Evolutionary conservation across 192 early-diverging fungal species (phyloP), one percentile per base, ranked within the genome.

Genomic region (Entomortierella parvispora): DNA sequence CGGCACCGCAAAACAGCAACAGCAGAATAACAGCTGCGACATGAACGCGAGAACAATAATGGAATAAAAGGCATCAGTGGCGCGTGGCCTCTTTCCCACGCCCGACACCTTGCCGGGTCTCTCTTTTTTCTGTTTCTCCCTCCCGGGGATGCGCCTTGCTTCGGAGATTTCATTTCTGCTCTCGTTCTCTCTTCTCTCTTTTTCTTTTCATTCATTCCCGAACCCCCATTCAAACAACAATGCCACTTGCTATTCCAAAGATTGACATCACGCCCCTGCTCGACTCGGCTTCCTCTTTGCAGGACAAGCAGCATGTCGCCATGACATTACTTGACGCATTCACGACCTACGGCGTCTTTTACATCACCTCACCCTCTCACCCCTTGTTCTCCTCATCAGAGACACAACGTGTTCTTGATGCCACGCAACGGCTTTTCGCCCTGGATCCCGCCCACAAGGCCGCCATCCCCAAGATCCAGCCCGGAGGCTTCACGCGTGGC

Each of bases 401-500:
- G 15, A 60, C 52, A 6, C 3, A 20, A 32, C 5, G 63, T 10
- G 65, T 82, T 23, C 53, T 79, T 4, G 62, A 79, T 14, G 60
- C 72, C 31, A 54, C 75, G 40, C 60, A 51, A 6, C 54, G 65
- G 12, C 63, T 84, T 29, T 84, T 84, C 44, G 66, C 48, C n/a
- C 63, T 84, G 9, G 65, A 81, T 43, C 17, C 51, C 4, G 12
- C 62, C 2, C 53, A 65, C 25, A 84, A 84, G 63, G n/a, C 29
- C 12, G 44, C 58, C 3, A 82, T 79, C 42, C 66, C 80, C 12
- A 77, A 77, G 55, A 75, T 82, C 37, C 66, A 75, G 47, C 62
- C 72, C 1, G 83, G 83, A 2, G 83, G 83, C 8, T 84, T 84
- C 48, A 82, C 81, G 1, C 69, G 83, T 26, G 83, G 83, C 7